phyloP scores from a whole-genome alignment of 2,329 filamentous ascomycete genomes.

The Lecanicillium sp. region DNA sequence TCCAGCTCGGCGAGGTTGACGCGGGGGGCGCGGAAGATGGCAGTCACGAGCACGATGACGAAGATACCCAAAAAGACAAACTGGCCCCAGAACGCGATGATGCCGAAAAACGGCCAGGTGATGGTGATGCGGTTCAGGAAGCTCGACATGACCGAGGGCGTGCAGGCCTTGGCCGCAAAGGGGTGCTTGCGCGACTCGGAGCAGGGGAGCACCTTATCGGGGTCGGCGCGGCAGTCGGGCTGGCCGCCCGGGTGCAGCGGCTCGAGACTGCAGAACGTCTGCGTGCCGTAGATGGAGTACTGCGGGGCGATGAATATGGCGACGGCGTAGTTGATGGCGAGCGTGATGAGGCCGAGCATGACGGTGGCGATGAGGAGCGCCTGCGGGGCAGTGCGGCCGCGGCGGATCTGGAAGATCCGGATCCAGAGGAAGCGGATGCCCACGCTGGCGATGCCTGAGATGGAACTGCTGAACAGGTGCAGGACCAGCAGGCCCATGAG shows the following conservation, averaged over 20 bases:
- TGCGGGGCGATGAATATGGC: conserved; percentile 94
- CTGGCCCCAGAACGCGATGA: conserved; percentile 92
- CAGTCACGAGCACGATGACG: conserved; percentile 70
- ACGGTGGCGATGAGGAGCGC: conserved; percentile 87
- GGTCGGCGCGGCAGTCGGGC: conserved; percentile 68
- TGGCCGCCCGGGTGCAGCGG: conserved; percentile 56
- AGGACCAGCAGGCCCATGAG: conserved; percentile 80
- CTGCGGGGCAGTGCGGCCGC: conserved; percentile 83
- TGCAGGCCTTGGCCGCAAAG: conserved; percentile 78
- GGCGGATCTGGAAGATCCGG: conserved; percentile 83
- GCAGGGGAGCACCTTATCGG: conserved; percentile 71
- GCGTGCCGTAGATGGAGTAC: conserved; percentile 88
- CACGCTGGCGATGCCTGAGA: conserved; percentile 77
- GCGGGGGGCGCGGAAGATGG: conserved; percentile 73
- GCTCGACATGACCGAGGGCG: conserved; percentile 82
- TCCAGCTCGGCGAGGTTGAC: conserved; percentile 73
- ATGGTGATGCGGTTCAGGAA: conserved; percentile 89
- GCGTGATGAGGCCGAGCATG: conserved; percentile 79
- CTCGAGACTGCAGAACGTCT: conserved; percentile 82
- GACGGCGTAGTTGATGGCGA: conserved; percentile 89
- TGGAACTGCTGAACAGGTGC: conserved; percentile 81
- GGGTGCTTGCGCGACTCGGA: conserved; percentile 67
- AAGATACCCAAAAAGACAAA: conserved; percentile 86
- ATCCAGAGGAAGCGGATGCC: conserved; percentile 97
- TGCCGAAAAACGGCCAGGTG: conserved; percentile 93